Percentiles rank a stretch among this genome's conserved stretches.
Evolutionary conservation across 192 early-diverging fungal species (phyloP).

Genomic region (Backusella circina): DNA sequence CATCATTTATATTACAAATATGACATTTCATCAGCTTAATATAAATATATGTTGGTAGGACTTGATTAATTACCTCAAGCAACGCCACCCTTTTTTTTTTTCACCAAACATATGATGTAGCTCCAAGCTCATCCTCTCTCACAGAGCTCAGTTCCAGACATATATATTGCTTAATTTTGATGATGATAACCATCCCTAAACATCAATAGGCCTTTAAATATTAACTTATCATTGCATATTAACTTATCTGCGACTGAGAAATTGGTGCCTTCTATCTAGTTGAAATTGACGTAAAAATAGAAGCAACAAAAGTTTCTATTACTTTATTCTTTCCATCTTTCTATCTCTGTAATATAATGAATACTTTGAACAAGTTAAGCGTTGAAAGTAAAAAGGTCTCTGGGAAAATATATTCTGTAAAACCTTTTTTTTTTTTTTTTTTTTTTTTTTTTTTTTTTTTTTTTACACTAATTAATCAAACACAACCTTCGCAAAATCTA

Average conservation of each 20-base stretch:
- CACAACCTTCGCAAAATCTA: neutral
- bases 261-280: neutral
- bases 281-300: neutral
- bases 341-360: neutral
- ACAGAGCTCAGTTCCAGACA: neutral
- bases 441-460: no score
- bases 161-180: neutral
- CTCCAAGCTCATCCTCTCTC: neutral
- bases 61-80: neutral
- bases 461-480: neutral
- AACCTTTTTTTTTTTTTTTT: no score
- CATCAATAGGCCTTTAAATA: neutral
- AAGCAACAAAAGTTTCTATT: neutral
- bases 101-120: neutral
- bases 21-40: neutral
- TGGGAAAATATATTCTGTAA: neutral
- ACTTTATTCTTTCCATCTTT: neutral
- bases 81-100: neutral
- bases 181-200: neutral
- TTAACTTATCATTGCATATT: neutral
- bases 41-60: neutral
- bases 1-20: neutral
- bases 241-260: neutral
- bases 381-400: neutral
- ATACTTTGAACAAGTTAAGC: neutral